Evolutionary conservation across 2,329 filamentous ascomycete species (phyloP).

Genomic region (Apiospora arundinis): DNA sequence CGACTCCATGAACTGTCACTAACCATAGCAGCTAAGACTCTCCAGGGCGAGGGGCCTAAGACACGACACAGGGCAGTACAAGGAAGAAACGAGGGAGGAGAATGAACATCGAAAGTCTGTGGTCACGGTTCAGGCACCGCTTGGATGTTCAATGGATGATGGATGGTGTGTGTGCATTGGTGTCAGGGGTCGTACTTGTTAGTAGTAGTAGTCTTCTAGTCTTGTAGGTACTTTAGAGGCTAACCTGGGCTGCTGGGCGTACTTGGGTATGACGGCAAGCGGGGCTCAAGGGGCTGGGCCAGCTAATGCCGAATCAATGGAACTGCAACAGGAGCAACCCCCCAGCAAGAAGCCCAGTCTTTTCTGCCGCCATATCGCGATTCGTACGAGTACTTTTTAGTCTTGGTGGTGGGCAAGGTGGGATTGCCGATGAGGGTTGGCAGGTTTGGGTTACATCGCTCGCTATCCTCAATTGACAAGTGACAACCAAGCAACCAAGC

Average conservation of each 20-base stretch:
- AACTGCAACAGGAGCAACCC: not conserved
- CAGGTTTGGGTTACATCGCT: not conserved
- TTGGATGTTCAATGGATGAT: too few species aligned
- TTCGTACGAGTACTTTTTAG: not conserved
- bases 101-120: not conserved
- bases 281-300: conserved; percentile 1
- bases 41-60: too few species aligned
- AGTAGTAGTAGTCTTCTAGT: too few species aligned
- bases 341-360: not conserved
- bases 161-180: not conserved
- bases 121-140: not conserved
- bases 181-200: not conserved
- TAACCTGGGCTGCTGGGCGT: not conserved
- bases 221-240: too few species aligned
- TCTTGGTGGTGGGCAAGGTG: not conserved
- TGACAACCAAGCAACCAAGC: too few species aligned
- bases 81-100: too few species aligned
- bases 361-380: conserved; percentile 11
- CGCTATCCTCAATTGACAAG: not conserved
- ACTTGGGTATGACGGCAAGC: not conserved
- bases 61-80: too few species aligned
- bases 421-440: not conserved
- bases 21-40: not conserved
- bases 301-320: conserved; percentile 5
- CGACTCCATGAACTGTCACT: conserved; percentile 1